These are phyloP conservation scores for Aureobasidium melanogenum DNA, from an alignment of 2,329 filamentous ascomycete genomes.

Conservation along the genomic window DNA sequence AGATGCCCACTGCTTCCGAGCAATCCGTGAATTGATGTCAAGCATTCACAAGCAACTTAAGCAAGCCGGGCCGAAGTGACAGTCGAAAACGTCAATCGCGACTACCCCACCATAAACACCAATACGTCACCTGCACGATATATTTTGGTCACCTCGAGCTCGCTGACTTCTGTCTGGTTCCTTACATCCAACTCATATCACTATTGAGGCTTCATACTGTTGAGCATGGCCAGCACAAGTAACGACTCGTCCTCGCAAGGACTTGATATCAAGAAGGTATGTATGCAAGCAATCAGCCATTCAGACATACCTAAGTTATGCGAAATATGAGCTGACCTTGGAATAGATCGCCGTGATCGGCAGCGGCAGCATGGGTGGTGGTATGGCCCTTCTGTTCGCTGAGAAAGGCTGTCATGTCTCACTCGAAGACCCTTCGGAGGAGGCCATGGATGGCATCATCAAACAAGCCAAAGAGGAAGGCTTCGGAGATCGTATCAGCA, in stretches of 20 bases:
- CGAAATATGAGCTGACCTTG: background rate
- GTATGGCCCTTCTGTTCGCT: slow-evolving; percentile 50
- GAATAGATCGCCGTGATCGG: slow-evolving; percentile 47
- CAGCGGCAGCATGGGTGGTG: slow-evolving; percentile 52
- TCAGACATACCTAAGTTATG: background rate
- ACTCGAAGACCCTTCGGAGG: slow-evolving; percentile 44
- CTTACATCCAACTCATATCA: background rate
- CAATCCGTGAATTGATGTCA: background rate
- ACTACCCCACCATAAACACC: background rate
- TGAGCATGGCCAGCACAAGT: background rate
- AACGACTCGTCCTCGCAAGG: background rate
- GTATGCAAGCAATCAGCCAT: background rate
- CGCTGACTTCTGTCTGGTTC: background rate
- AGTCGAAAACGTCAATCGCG: slow-evolving; percentile 1
- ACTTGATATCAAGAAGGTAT: slow-evolving; percentile 23
- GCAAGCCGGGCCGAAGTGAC: slow-evolving; percentile 5
- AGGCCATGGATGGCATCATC: slow-evolving; percentile 39
- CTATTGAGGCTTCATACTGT: background rate
- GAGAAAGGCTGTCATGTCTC: slow-evolving; percentile 48
- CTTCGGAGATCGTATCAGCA: slow-evolving; percentile 30
- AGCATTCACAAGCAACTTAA: background rate
- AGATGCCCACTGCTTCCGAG: background rate
- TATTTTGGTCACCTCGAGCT: background rate
- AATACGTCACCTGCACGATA: background rate
- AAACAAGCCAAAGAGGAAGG: slow-evolving; percentile 32